Evolutionary conservation across 371 early-diverging fungal genomes (phyloP).

Genomic region (Rhizopus delemar): DNA sequence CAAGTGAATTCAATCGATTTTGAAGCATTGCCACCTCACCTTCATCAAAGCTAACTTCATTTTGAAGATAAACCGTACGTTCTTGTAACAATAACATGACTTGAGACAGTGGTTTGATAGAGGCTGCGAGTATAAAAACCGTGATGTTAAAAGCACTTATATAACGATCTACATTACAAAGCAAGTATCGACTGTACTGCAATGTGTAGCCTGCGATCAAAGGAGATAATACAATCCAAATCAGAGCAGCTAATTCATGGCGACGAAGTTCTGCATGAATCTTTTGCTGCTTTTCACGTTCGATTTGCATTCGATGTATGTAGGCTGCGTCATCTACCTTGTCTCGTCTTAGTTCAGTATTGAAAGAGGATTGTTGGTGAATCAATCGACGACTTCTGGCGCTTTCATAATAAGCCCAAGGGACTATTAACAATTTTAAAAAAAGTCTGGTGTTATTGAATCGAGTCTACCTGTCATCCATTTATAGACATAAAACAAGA

Average conservation of each 20-base stretch:
- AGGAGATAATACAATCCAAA: constrained; percentile 60
- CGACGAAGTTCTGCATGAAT: constrained; percentile 48
- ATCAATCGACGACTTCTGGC: constrained; percentile 58
- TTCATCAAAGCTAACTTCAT: constrained; percentile 46
- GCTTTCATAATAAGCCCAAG: constrained; percentile 71
- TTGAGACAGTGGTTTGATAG: constrained; percentile 57
- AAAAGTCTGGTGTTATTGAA: not conserved
- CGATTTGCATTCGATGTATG: not conserved
- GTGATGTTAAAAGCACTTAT: constrained; percentile 60
- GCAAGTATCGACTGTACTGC: constrained; percentile 53
- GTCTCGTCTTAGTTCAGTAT: constrained; percentile 5
- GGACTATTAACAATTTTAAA: constrained; percentile 38
- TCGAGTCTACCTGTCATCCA: constrained; percentile 65
- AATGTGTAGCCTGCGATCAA: constrained; percentile 62
- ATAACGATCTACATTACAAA: constrained; percentile 60
- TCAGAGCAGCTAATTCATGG: constrained; percentile 57
- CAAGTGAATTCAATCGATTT: constrained; percentile 42
- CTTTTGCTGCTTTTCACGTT: constrained; percentile 10
- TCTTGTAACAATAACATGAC: constrained; percentile 50
- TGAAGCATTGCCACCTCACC: constrained; percentile 51
- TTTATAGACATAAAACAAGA: constrained; percentile 67
- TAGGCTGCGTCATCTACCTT: constrained; percentile 6
- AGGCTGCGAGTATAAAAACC: constrained; percentile 63
- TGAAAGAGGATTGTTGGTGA: constrained; percentile 23
- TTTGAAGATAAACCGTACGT: constrained; percentile 57